Conservation (phyloP, 345 rosid genomes). For the Excoecaria cochinchinensis region DNA sequence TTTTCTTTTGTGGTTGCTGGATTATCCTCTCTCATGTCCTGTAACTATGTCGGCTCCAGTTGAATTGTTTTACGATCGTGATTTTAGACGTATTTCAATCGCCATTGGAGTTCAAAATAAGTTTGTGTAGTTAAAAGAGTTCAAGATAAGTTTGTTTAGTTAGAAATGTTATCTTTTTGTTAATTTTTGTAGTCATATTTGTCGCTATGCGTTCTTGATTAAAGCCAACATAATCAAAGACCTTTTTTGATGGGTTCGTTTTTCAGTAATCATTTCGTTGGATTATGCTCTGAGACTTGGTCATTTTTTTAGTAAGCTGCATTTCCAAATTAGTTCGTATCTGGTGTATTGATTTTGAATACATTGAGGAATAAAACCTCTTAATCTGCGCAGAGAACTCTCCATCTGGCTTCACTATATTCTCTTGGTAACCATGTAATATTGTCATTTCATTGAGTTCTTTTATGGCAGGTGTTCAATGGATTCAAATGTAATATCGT, state of each 20-base stretch:
- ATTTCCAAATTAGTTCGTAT: background rate
- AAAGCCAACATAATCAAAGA: background rate
- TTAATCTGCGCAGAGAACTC: background rate
- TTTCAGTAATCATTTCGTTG: background rate
- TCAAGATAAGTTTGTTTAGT: background rate
- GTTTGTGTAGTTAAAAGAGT: background rate
- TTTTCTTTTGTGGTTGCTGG: slow-evolving; percentile 46
- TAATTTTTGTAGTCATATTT: background rate
- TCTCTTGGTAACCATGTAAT: background rate
- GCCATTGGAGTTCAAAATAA: background rate
- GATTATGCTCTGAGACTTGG: background rate
- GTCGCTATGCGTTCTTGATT: background rate
- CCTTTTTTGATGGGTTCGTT: background rate
- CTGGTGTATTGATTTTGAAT: background rate
- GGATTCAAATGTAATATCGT: background rate
- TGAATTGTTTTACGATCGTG: background rate
- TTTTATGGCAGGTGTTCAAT: background rate
- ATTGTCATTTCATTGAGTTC: background rate
- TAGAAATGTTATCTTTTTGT: background rate
- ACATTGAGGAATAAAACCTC: background rate
- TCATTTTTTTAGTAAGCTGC: background rate
- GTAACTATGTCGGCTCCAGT: slow-evolving; percentile 42
- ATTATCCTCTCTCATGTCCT: slow-evolving; percentile 83
- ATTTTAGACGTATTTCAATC: background rate
- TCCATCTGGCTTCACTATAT: background rate